A percentile compares a stretch with the other conserved stretches of the same genome.
These are phyloP conservation scores for Dipteronia sinensis DNA, from an alignment of 345 rosid species.

Conservation along the genomic window DNA sequence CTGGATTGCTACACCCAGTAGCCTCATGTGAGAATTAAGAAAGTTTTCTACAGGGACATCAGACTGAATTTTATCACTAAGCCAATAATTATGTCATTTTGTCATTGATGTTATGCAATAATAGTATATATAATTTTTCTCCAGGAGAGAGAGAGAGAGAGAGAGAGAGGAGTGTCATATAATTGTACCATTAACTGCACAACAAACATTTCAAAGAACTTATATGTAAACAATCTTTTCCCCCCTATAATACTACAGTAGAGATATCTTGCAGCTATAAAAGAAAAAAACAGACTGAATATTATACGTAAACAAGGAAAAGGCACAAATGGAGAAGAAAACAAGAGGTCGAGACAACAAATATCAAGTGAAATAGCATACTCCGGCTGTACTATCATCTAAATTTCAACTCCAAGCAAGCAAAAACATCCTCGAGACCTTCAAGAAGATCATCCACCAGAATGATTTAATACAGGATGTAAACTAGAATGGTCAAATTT, in stretches of 20 bases:
- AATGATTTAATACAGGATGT: constrained; percentile 5
- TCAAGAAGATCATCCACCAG: constrained; percentile 15
- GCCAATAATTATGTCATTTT: background rate
- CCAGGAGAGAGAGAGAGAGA: background rate
- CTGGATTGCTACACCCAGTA: background rate
- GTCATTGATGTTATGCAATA: background rate
- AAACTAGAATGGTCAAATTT: constrained; percentile 36
- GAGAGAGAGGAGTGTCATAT: background rate
- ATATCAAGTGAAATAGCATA: constrained; percentile 6
- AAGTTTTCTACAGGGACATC: background rate
- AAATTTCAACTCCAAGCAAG: constrained; percentile 2
- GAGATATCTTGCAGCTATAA: background rate
- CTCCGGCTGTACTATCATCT: constrained; percentile 6
- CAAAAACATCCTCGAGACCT: constrained; percentile 19
- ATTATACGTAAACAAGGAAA: background rate
- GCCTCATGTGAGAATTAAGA: background rate
- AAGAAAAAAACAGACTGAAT: background rate
- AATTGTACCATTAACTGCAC: background rate
- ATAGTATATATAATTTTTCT: background rate
- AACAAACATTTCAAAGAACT: background rate
- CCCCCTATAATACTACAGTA: background rate
- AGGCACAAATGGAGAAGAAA: constrained; percentile 5
- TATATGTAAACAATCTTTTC: background rate
- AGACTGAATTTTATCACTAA: background rate
- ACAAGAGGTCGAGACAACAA: background rate